Conservation (phyloP, 1,284 basidiomycete species). For the Stygiomarasmius scandens region DNA sequence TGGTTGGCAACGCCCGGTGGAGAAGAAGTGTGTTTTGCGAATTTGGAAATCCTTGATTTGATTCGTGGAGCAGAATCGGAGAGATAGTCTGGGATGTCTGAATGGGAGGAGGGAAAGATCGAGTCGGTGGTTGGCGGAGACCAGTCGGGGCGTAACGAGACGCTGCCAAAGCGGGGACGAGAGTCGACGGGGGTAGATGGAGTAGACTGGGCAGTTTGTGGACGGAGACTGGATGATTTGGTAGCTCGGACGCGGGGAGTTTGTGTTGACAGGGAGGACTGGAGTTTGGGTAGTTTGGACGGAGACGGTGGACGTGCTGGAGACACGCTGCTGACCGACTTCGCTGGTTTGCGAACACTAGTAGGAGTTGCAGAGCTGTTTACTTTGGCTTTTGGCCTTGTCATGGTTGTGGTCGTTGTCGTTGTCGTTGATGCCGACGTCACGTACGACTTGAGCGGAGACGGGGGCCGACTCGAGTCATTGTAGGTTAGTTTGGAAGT, state of each 20-base stretch:
- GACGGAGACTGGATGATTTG: constrained; percentile 16
- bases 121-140: constrained; percentile 24
- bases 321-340: constrained; percentile 3
- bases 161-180: constrained; percentile 3
- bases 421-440: constrained; percentile 31
- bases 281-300: constrained; percentile 14
- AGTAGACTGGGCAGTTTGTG: constrained; percentile 30
- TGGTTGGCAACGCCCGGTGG: constrained; percentile 2
- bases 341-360: constrained; percentile 8
- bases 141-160: constrained; percentile 20
- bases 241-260: constrained; percentile 5
- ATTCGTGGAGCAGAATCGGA: constrained; percentile 36
- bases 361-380: constrained; percentile 50
- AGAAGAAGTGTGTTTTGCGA: constrained; percentile 41
- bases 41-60: constrained; percentile 57
- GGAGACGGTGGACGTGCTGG: constrained; percentile 14
- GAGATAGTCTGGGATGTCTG: constrained; percentile 16
- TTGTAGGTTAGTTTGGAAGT: constrained; percentile 24
- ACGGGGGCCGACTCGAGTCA: constrained; percentile 41
- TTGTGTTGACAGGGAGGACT: constrained; percentile 2
- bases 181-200: constrained; percentile 25
- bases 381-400: constrained; percentile 62
- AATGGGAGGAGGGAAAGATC: constrained; percentile 17
- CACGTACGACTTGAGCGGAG: constrained; percentile 51
- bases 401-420: constrained; percentile 28